Evolutionary conservation across 2,329 filamentous ascomycete genomes (phyloP).

Genomic region (Colletotrichum trifolii): DNA sequence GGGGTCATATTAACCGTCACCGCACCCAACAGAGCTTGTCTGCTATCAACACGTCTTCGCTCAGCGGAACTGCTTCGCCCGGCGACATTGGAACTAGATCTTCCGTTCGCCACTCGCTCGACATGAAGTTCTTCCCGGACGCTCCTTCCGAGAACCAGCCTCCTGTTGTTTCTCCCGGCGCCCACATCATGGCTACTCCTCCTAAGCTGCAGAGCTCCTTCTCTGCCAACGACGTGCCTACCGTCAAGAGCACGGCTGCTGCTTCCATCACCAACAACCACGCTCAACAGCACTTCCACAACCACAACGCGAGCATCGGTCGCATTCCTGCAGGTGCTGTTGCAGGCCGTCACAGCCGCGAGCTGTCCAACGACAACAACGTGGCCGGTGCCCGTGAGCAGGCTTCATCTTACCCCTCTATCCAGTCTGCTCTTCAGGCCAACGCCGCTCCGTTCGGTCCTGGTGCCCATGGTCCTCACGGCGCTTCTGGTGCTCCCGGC

Average conservation of each 20-base stretch:
- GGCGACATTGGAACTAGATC: constrained; percentile 59
- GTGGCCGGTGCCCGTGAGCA: constrained; percentile 56
- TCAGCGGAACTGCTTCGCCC: constrained; percentile 51
- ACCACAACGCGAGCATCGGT: constrained; percentile 85
- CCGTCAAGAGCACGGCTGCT: constrained; percentile 75
- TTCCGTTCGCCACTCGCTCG: constrained; percentile 69
- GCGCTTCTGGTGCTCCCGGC: constrained; percentile 65
- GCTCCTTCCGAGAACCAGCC: constrained; percentile 51
- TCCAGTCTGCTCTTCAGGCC: constrained; percentile 81
- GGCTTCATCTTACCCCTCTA: constrained; percentile 63
- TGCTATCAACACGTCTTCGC: constrained; percentile 53
- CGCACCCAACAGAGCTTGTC: constrained; percentile 72
- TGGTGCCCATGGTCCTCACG: constrained; percentile 67
- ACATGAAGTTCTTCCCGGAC: constrained; percentile 63
- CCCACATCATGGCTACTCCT: constrained; percentile 68
- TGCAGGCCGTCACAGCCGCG: constrained; percentile 77
- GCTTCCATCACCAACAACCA: constrained; percentile 61
- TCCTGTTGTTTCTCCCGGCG: constrained; percentile 57
- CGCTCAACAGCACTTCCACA: constrained; percentile 73
- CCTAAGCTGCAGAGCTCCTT: constrained; percentile 88
- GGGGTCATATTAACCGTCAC: constrained; percentile 74
- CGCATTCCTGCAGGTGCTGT: constrained; percentile 77
- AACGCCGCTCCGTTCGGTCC: constrained; percentile 84
- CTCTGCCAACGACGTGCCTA: constrained; percentile 89
- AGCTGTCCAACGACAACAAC: constrained; percentile 68